Evolutionary conservation across 169 alveolate genomes (phyloP), one percentile per base, ranked within the genome.

Genomic region (Cyclospora cayetanensis): DNA sequence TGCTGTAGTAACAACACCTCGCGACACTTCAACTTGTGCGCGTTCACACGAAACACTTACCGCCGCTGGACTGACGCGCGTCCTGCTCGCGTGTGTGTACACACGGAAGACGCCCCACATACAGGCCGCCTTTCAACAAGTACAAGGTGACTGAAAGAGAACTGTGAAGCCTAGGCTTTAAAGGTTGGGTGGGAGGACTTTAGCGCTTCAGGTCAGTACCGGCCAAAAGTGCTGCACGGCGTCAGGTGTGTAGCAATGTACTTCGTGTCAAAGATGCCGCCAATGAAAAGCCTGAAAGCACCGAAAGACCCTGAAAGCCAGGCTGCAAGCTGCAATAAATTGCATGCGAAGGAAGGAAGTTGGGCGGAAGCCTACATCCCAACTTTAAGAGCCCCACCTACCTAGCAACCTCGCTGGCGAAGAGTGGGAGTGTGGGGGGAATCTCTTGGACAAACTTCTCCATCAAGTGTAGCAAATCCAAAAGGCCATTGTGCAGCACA

Each of bases 401-500:
- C 91, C 91, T 22, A 7, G 46, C 34, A 29, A 66, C 15, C 29
- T 84, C 91, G 41, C 27, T 12, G 60, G 92, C 43, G 39, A 95
- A 94, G 9, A 52, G 95, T 1, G 42, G 53, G n/a, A 94, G 93
- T 0, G 90, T 60, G 11, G 63, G 72, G 53, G 97, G 96, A 20
- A 92, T n/a, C n/a, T 41, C 65, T 9, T 94, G 95, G 31, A 95
- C 80, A 70, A 95, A 94, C 39, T 93, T 95, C 89, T 92, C 95
- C 53, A 88, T 94, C 20, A 92, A 15, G 77, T 95, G 97, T 66
- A 92, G 74, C 37, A 95, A 53, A 53, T 95, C 97, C 82, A 95
- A 79, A 50, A 94, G 70, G 34, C 96, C 96, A 88, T 95, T 95
- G 92, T 95, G 97, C n/a, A 94, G 94, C 29, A 95, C 97, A 15